Evolutionary conservation across 805 yeast species (phyloP), one percentile per base, ranked within the genome.

Genomic region (Jamesozyma hellenica): DNA sequence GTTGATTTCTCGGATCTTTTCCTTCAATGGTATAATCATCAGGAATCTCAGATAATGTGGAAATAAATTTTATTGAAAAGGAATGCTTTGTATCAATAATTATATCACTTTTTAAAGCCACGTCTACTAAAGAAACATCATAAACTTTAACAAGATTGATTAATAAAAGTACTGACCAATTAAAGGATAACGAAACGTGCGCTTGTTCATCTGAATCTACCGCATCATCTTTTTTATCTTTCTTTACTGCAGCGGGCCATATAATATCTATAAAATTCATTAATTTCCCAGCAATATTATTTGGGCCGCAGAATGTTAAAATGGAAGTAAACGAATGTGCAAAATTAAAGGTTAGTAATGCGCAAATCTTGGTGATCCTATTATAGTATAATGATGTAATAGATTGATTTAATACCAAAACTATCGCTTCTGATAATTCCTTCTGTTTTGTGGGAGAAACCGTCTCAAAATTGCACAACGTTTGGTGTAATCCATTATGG

Each of bases 171-270:
- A 81, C 50, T 1, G 78, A 63, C 34, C 75, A 66, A 1, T 94
- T 87, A 55, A 80, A 78, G 30, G 82, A 77, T 2, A 84, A 66
- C 28, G 82, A 92, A 55, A 80, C 86, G 34, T 72, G 77, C 4
- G 56, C 58, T 37, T 47, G 49, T 27, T 46, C 46, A 15, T 40
- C 46, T 43, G 68, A 53, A 30, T 59, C 53, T 34, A 57, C 57
- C 33, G 43, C 25, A 28, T 42, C 45, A 21, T 50, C 45, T 14
- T 33, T 41, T 28, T 43, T 50, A 23, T 43, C 49, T 6, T 37
- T 25, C 12, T 40, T 37, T 2, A 46, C 41, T 11, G 43, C 36
- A 5, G 43, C 34, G 4, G 48, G 48, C 56, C 63, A 58, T 58
- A 68, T 61, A 4, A 52, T 49, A 50, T 81, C 87, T 14, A 82